A percentile compares a stretch with the other conserved stretches of the same genome.
phyloP scores from a whole-genome alignment of 257 asterid genomes.

The Dorcoceras hygrometricum region DNA sequence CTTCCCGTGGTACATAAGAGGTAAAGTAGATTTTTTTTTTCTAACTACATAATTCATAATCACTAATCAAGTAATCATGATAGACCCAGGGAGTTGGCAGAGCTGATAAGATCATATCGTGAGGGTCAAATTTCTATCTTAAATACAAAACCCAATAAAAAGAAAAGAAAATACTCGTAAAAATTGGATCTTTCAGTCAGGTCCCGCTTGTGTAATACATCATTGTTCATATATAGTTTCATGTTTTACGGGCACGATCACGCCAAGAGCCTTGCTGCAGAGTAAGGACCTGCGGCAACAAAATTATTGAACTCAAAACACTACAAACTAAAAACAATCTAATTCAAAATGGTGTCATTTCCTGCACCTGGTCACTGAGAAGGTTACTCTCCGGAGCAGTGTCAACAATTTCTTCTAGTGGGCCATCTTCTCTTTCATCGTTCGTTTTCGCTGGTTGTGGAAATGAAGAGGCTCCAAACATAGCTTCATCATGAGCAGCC shows the following conservation, averaged over 20 bases:
- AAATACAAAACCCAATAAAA: too few species aligned
- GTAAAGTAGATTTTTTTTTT: too few species aligned
- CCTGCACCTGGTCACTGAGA: slow-evolving; percentile 67
- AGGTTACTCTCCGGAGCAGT: slow-evolving; percentile 38
- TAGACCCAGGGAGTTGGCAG: background rate
- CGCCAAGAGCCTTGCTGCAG: slow-evolving; percentile 83
- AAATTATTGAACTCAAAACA: slow-evolving; percentile 1
- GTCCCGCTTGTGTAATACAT: background rate
- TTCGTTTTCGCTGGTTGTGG: slow-evolving; percentile 36
- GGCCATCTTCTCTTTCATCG: slow-evolving; percentile 30
- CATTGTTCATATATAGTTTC: slow-evolving; percentile 22
- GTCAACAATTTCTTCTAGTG: slow-evolving; percentile 27
- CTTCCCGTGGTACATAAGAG: too few species aligned
- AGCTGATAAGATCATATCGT: background rate
- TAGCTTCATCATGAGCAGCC: slow-evolving; percentile 82
- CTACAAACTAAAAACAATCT: background rate
- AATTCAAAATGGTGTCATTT: slow-evolving; percentile 1
- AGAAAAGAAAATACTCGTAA: background rate
- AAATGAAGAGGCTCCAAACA: slow-evolving; percentile 69
- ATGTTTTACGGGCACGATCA: slow-evolving; percentile 54
- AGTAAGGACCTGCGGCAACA: slow-evolving; percentile 44
- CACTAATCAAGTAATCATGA: background rate
- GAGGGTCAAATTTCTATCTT: background rate
- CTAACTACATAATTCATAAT: background rate
- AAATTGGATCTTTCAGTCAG: background rate